Evolutionary conservation across 2,329 filamentous ascomycete species (phyloP), one percentile per base, ranked within the genome.

Genomic region (Ceratocystis papillata): DNA sequence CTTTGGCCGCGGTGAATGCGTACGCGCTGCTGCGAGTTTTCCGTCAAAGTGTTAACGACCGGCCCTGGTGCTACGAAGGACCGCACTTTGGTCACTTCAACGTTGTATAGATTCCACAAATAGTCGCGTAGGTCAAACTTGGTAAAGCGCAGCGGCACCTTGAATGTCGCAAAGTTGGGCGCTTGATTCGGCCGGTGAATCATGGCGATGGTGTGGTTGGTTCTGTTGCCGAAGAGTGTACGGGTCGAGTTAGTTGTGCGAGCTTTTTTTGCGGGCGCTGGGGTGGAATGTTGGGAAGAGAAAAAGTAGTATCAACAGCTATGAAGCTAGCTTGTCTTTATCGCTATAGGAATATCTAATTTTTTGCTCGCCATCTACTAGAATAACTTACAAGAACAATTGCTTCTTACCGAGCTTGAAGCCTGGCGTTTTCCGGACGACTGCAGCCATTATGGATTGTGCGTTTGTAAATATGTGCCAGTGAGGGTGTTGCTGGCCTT

Each of bases 121-220:
- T 97, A 99, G 79, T 96, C 92, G 76, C 91, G 89, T 53, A 99
- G 79, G 75, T 99, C 94, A 76, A 97, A 87, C 79, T 99, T 99
- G 81, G 90, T 96, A 81, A 96, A 91, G 72, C 84, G 86, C 71
- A 97, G 82, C 10, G 94, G 94, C 41, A 96, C 93, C 72, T 87
- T 82, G 83, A 99, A 99, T 72, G 86, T 87, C 69, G 93, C 94
- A 75, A 89, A 90, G 75, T 86, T 87, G 22, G 92, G 85, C 6
- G 89, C 87, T 65, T 89, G 83, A 70, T 83, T 80, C 37, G 85
- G 83, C 67, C 86, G 87, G 70, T 80, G 87, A 71, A 96, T 79
- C 72, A 97, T 83, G 68, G 87, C 87, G 73, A 97, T 79, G 70
- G 85, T 83, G 78, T 95, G 89, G 73, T 87, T 85, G 64, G 93